Percentiles rank a stretch among this genome's conserved stretches.
Conservation (phyloP, 2,329 filamentous ascomycete species). For the Fusarium caatingaense region DNA sequence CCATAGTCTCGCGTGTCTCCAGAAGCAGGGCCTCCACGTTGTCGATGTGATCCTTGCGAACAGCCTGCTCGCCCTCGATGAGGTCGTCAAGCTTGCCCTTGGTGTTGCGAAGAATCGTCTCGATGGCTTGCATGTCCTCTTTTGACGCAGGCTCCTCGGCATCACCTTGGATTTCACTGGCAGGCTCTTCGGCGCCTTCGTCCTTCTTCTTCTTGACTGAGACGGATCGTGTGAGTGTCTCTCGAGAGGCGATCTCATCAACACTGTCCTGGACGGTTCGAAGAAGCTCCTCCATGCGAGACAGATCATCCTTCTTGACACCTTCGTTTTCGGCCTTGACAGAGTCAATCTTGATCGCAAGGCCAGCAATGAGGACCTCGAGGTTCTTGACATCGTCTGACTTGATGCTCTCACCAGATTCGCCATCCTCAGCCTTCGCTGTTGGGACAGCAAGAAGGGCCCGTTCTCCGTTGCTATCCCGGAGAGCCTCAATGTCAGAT, state of each 20-base stretch:
- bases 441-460: slow-evolving; percentile 59
- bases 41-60: slow-evolving; percentile 74
- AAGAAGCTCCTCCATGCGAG: slow-evolving; percentile 64
- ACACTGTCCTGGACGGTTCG: slow-evolving; percentile 61
- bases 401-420: slow-evolving; percentile 65
- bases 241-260: slow-evolving; percentile 56
- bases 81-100: slow-evolving; percentile 87
- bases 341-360: slow-evolving; percentile 83
- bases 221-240: slow-evolving; percentile 37
- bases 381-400: slow-evolving; percentile 85
- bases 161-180: slow-evolving; percentile 18
- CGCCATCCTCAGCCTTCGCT: slow-evolving; percentile 40
- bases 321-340: slow-evolving; percentile 51
- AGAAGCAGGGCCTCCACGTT: slow-evolving; percentile 73
- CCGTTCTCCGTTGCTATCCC: slow-evolving; percentile 60
- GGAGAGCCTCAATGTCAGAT: slow-evolving; percentile 79
- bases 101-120: slow-evolving; percentile 88
- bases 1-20: slow-evolving; percentile 80
- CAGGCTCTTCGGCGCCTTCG: slow-evolving; percentile 33
- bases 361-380: slow-evolving; percentile 83
- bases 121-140: slow-evolving; percentile 90
- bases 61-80: slow-evolving; percentile 77
- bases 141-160: slow-evolving; percentile 59
- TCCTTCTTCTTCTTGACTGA: slow-evolving; percentile 34
- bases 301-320: slow-evolving; percentile 65